Conservation (phyloP, 441 rosid species). For the Corymbia calophylla region DNA sequence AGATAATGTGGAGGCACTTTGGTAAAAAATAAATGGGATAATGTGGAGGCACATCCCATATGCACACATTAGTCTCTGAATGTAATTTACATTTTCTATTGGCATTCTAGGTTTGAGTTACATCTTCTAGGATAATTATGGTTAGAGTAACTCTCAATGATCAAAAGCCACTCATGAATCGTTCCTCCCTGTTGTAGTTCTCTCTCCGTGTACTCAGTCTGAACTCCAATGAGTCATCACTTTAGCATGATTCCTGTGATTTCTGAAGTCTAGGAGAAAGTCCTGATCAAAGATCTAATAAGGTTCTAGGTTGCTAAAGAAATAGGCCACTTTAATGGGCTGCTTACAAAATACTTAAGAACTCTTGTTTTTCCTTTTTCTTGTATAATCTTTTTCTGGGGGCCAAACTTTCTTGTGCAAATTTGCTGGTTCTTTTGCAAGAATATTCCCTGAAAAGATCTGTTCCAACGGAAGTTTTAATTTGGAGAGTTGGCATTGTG, state of each 20-base stretch:
- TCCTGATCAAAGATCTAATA: not conserved
- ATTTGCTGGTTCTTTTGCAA: not conserved
- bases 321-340: not conserved
- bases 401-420: not conserved
- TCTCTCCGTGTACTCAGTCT: not conserved
- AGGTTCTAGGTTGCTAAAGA: not conserved
- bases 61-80: not conserved
- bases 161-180: not conserved
- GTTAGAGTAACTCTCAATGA: not conserved
- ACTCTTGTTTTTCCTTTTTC: not conserved
- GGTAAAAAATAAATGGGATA: not conserved
- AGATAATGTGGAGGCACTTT: not conserved
- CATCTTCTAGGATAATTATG: not conserved
- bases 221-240: not conserved
- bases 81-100: not conserved
- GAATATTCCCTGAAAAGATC: not conserved
- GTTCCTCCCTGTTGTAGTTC: not conserved
- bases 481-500: not conserved
- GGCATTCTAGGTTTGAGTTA: not conserved
- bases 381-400: not conserved
- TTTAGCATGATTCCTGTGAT: not conserved
- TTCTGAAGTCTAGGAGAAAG: not conserved
- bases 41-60: not conserved
- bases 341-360: not conserved
- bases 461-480: not conserved